Percentiles rank a stretch among this genome's conserved stretches.
phyloP scores from a whole-genome alignment of 257 asterid genomes.

The Nicotiana sylvestris region DNA sequence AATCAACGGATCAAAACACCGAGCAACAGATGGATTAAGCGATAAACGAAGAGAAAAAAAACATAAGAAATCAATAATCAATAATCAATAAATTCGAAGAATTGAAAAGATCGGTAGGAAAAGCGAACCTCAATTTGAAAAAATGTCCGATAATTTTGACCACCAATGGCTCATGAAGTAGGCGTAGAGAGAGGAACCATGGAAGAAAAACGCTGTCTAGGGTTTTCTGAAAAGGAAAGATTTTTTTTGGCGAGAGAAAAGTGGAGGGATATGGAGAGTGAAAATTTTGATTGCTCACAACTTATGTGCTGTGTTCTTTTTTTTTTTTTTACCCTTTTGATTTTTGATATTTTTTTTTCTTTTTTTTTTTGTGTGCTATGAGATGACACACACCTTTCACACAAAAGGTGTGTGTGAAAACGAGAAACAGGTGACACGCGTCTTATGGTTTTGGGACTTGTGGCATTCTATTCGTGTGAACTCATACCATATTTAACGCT shows the following conservation, averaged over 20 bases:
- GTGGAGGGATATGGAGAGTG: neutral
- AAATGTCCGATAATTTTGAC: neutral
- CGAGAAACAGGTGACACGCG: neutral
- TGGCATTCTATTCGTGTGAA: neutral
- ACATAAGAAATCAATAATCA: neutral
- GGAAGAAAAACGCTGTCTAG: neutral
- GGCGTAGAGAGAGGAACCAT: neutral
- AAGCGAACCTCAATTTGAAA: neutral
- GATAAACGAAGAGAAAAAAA: neutral
- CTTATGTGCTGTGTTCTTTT: neutral
- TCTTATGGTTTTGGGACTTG: neutral
- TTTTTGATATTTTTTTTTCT: too few relatives aligned
- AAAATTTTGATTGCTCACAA: neutral
- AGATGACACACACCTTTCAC: neutral
- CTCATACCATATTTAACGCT: neutral
- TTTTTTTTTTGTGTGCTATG: neutral
- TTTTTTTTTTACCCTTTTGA: too few relatives aligned
- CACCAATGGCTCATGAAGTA: neutral
- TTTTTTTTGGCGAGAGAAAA: neutral
- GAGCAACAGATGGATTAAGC: neutral
- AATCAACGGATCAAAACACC: neutral
- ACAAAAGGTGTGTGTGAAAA: neutral
- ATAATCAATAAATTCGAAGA: neutral
- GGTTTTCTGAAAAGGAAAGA: slow-evolving; percentile 6
- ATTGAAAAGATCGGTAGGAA: neutral